Evolutionary conservation across 768 basidiomycete genomes (phyloP), one percentile per base, ranked within the genome.

Genomic region (Russula sp.): DNA sequence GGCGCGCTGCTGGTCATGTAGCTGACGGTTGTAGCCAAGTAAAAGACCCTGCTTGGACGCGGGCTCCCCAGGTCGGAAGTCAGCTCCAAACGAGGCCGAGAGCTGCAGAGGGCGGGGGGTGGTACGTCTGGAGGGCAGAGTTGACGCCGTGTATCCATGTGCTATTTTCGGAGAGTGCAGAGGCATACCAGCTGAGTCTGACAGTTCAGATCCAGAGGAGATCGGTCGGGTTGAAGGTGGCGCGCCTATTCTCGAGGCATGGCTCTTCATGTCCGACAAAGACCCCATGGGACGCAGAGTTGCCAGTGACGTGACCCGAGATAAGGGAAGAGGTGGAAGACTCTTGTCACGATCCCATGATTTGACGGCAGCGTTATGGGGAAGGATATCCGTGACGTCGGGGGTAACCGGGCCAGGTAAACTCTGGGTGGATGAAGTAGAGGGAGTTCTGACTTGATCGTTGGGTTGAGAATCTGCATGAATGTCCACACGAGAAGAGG

Each of bases 41-140:
- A 61, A 57, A 32, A 48, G 57, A 31, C 66, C 66, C 22, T 62
- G 58, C 34, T 57, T 66, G n/a, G 57, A n/a, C 22, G 44, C 61
- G 3, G 67, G 57, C 45, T 68, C 67, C 10, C 67, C 67, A 7
- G 66, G 66, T 14, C 62, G 64, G 20, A 62, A 14, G 35, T 56
- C 56, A 22, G 52, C 9, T 27, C 54, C 52, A 2, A 62, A 22
- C 8, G 57, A 57, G 13, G 64, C 52, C 2, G 67, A 55, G 39
- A 66, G 61, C 27, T 57, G 62, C 22, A 68, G 62, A 13, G 65
- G 67, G 16, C 67, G 67, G n/a, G 67, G 67, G 27, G 65, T 66
- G 6, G 53, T 37, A 16, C 59, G 65, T 6, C 55, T 22, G 18
- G 54, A 6, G 42, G 39, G 49, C 18, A 47, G 52, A 31, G 55